Base-by-base conservation (phyloP, 2,329 filamentous ascomycete species). In the Cadophora luteo-olivacea region DNA sequence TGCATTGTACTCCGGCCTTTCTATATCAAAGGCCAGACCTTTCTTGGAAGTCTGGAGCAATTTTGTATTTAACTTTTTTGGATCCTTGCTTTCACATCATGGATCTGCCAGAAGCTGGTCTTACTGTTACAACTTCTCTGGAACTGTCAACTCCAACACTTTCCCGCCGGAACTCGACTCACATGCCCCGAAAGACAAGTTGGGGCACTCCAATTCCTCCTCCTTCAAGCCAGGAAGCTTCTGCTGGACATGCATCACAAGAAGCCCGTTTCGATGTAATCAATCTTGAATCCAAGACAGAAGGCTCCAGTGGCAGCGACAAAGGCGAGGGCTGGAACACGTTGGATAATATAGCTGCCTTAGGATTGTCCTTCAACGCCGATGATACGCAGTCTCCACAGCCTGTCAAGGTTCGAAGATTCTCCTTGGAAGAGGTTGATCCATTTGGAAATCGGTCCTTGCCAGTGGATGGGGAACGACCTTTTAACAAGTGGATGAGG, bases 401-500 rank as follows among this genome's bases (percentile, higher is more conserved):
- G 11, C 55, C 52, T 41, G 29, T 54, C 29, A 72, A 64, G 22
- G 64, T 61, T 29, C 65, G 62, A 51, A 66, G 76, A 41, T 78
- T 78, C 58, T 72, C 72, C 24, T 60, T 78, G 14, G 77, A 77
- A 14, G 72, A 73, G 55, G 38, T 52, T 4, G 68, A 73, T 19
- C 51, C 67, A 61, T 61, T 69, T 33, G 55, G 60, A 29, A 70
- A 71, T 58, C 61, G 55, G 11, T 69, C 67, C 14, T 24, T 69
- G 22, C 68, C 68, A 11, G 57, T 68, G 22, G 72, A 72, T 16
- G 49, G 62, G 16, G 70, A 74, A 6, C 62, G 64, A 29, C 88
- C 89, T 2, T 93, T 95, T 74, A 85, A 87, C 57, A 90, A 87
- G 77, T 95, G 92, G 91, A 87, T 94, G 80, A 90, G 83, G 71